Evolutionary conservation across 176 grass and related monocot genomes (phyloP), one percentile per base, ranked within the genome.

Genomic region (Rhynchospora tenuis): DNA sequence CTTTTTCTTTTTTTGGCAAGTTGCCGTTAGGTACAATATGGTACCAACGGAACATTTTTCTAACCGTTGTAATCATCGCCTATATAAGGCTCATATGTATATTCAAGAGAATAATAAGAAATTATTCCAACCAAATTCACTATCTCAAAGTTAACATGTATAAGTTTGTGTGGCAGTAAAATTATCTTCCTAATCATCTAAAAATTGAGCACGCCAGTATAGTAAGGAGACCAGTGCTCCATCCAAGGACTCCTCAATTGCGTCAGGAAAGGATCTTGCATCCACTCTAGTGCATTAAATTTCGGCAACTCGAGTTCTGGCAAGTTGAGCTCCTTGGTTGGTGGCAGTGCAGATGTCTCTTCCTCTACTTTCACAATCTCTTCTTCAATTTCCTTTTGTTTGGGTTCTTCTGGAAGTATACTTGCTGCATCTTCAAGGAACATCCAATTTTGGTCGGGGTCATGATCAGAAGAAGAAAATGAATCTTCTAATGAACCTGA

Each of bases 191-290:
- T 15, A 19, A 23, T 43, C 44, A 6, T 5, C 74, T 85, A 89
- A 64, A 92, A 88, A 83, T 97, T 92, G 73, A 97, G 94, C 80
- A 97, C 83, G 56, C 83, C 90, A 56, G 88, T 26, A 63, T 86
- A 91, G 85, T 84, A 89, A 0, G 95, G 90, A 54, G 95, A 94
- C 95, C 86, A 90, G 59, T 58, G 81, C 45, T 98, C 89, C 90
- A 90, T 93, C 92, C 95, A 94, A 0, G 95, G 95, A 83, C 95
- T 98, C 58, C 95, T 51, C 23, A 93, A 86, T 85, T 94, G 95
- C 14, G 92, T 91, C 22, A 91, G 81, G 82, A 94, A 88, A 0
- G 95, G 90, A 9, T 98, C 92, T 86, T 98, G 90, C 84, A 92
- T 88, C 95, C 95, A 94, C 59, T 98, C 92, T 8, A 94, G 78